phyloP scores from a whole-genome alignment of 2,329 filamentous ascomycete species.

The Tolypocladium album region DNA sequence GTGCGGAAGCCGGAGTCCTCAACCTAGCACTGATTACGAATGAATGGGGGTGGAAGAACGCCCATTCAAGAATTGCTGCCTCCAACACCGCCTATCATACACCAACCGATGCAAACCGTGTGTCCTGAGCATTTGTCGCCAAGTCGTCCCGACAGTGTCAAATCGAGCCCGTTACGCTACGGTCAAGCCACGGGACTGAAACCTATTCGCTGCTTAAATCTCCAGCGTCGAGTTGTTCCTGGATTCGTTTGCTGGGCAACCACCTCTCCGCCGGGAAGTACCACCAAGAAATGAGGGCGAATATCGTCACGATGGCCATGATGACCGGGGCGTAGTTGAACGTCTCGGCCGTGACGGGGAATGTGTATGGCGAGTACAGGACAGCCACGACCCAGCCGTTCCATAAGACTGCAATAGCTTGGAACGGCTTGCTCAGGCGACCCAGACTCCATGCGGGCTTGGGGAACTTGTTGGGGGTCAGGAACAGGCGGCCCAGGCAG shows the following conservation, averaged over 20 bases:
- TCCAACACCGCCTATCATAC: neutral
- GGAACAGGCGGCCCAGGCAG: conserved; percentile 33
- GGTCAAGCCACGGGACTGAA: neutral
- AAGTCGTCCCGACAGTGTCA: neutral
- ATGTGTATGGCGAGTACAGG: conserved; percentile 33
- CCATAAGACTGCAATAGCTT: conserved; percentile 35
- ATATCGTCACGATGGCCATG: conserved; percentile 36
- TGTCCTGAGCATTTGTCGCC: neutral
- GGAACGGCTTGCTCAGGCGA: conserved; percentile 31
- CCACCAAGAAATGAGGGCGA: conserved; percentile 11
- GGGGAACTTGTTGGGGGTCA: conserved; percentile 30
- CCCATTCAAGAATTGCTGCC: neutral
- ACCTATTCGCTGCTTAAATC: neutral
- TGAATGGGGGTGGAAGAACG: too few species aligned
- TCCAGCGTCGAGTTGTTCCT: neutral
- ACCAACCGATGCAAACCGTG: neutral
- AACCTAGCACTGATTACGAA: neutral
- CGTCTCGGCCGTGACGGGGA: conserved; percentile 29
- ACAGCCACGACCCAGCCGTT: conserved; percentile 39
- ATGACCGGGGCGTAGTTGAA: conserved; percentile 41
- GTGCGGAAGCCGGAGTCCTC: neutral
- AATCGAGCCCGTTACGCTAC: neutral
- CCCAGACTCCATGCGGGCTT: conserved; percentile 36
- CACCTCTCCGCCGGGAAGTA: neutral
- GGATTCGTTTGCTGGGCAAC: neutral